Percentiles rank a stretch among this genome's conserved stretches.
These are phyloP conservation scores for Cytospora piceae DNA, from an alignment of 2,329 filamentous ascomycete genomes.

Conservation along the genomic window DNA sequence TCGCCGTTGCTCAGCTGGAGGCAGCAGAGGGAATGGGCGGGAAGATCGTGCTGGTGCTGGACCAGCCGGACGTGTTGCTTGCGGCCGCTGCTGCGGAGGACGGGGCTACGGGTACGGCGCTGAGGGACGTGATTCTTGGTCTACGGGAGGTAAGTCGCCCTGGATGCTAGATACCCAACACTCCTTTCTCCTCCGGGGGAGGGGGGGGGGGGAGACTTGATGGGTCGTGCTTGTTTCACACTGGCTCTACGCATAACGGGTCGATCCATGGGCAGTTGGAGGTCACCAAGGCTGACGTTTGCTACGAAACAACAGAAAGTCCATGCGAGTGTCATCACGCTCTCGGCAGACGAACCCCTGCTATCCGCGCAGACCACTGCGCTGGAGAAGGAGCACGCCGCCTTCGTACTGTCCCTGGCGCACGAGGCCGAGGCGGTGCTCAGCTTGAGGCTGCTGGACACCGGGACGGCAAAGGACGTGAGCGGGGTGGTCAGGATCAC, in stretches of 20 bases:
- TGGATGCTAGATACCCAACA: not conserved
- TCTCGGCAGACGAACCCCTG: constrained; percentile 76
- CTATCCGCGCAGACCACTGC: constrained; percentile 63
- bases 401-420: constrained; percentile 72
- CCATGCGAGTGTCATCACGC: constrained; percentile 67
- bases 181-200: no score
- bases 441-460: constrained; percentile 77
- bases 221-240: no score
- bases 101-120: constrained; percentile 46
- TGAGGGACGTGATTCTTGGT: constrained; percentile 61
- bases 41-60: constrained; percentile 62
- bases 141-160: constrained; percentile 61
- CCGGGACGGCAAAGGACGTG: constrained; percentile 86
- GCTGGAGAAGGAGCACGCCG: constrained; percentile 71
- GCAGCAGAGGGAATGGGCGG: constrained; percentile 24
- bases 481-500: constrained; percentile 85
- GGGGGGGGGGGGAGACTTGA: no score
- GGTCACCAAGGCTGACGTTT: not conserved
- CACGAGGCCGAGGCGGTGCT: constrained; percentile 75
- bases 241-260: no score
- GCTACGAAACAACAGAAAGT: constrained; percentile 51
- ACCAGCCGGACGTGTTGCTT: constrained; percentile 67
- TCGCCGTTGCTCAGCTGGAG: constrained; percentile 43
- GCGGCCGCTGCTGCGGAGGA: constrained; percentile 57
- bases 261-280: no score